A percentile compares a stretch with the other conserved stretches of the same genome.
These are phyloP conservation scores for Penicillium waksmanii DNA, from an alignment of 495 filamentous ascomycete species.

Conservation along the genomic window DNA sequence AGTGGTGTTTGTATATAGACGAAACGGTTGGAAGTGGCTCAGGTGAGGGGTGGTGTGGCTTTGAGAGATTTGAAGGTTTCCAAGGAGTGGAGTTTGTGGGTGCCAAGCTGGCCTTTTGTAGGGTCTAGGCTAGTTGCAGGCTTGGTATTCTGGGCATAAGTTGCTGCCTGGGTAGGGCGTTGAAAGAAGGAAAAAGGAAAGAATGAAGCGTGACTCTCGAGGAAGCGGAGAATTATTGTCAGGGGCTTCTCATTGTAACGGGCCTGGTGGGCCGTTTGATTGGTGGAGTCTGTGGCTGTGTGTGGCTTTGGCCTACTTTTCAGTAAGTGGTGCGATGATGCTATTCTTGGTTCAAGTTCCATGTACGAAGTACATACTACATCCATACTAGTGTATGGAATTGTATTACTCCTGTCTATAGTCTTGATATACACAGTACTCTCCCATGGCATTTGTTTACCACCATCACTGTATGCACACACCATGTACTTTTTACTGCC, in stretches of 20 bases:
- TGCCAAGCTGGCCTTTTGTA: not conserved
- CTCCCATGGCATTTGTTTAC: too few relatives aligned
- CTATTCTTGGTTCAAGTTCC: not conserved
- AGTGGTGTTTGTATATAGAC: too few relatives aligned
- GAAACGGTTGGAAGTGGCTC: constrained; percentile 9
- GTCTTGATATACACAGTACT: too few relatives aligned
- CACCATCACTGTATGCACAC: not conserved
- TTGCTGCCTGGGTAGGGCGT: constrained; percentile 2
- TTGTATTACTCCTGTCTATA: too few relatives aligned
- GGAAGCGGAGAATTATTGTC: not conserved
- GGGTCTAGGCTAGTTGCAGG: not conserved
- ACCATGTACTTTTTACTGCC: not conserved
- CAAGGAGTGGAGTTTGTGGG: not conserved
- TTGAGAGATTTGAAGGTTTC: not conserved
- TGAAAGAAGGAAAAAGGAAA: not conserved
- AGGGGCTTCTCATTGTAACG: not conserved
- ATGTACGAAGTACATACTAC: not conserved
- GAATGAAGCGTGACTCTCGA: not conserved
- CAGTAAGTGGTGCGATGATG: too few relatives aligned
- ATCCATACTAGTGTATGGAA: not conserved
- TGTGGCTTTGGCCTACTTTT: not conserved
- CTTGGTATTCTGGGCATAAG: constrained; percentile 7
- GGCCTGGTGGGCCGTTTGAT: not conserved
- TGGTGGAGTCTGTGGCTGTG: not conserved
- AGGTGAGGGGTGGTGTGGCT: constrained; percentile 1